These are phyloP conservation scores for Jatropha multifida DNA, from an alignment of 441 rosid genomes.

Conservation along the genomic window DNA sequence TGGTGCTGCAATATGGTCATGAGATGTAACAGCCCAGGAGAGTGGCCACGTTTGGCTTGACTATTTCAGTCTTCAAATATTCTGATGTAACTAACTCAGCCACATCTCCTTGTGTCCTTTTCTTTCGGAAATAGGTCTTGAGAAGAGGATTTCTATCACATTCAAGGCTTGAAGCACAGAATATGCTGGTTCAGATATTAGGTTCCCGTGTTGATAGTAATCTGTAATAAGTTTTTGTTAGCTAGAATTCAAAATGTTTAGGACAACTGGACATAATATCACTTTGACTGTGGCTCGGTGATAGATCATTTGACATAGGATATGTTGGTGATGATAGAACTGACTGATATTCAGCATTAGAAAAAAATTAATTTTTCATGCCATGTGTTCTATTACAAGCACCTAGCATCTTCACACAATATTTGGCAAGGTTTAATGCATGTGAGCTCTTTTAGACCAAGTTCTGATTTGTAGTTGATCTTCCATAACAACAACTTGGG, in stretches of 20 bases:
- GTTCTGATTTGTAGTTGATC: neutral
- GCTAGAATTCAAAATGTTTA: neutral
- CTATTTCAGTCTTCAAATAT: no score
- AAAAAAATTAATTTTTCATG: neutral
- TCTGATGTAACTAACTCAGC: no score
- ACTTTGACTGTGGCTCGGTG: neutral
- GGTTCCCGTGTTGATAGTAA: neutral
- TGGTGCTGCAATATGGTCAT: no score
- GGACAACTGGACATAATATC: neutral
- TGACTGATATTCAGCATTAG: neutral
- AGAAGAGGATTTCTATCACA: no score
- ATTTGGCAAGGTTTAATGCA: neutral
- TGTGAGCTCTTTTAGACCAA: neutral
- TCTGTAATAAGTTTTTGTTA: neutral
- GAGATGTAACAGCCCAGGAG: no score
- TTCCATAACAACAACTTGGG: neutral
- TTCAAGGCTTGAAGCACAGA: neutral
- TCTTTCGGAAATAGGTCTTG: no score
- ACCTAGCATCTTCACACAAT: neutral
- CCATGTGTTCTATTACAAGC: neutral
- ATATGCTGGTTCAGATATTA: neutral
- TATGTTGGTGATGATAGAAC: neutral
- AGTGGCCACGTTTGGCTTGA: no score
- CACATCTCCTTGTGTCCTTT: no score
- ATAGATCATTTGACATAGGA: neutral